phyloP scores from a whole-genome alignment of 2,329 filamentous ascomycete genomes.

The Fusarium albosuccineum region DNA sequence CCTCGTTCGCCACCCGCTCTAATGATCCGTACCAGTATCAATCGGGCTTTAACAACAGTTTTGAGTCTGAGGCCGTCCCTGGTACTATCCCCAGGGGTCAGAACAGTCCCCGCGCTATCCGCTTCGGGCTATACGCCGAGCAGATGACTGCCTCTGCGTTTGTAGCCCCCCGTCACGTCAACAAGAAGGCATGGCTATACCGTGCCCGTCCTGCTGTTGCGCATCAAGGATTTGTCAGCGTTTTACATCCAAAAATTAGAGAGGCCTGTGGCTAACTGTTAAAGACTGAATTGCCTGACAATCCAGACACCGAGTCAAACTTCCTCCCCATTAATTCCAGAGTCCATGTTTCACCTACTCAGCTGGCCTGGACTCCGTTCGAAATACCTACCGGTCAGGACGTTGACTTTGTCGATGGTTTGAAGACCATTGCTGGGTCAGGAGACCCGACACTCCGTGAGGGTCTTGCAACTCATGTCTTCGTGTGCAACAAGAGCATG shows the following conservation, averaged over 20 bases:
- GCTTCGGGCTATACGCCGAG: slow-evolving; percentile 55
- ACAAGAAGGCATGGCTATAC: slow-evolving; percentile 48
- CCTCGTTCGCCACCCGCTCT: slow-evolving; percentile 60
- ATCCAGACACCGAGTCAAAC: slow-evolving; percentile 24
- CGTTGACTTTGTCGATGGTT: slow-evolving; percentile 60
- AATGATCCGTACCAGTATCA: slow-evolving; percentile 65
- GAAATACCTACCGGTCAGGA: slow-evolving; percentile 30
- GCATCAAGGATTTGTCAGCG: slow-evolving; percentile 41
- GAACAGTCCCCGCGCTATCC: slow-evolving; percentile 56
- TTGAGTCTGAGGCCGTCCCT: slow-evolving; percentile 57
- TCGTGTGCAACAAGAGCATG: slow-evolving; percentile 61
- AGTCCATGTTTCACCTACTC: slow-evolving; percentile 33
- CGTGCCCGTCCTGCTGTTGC: slow-evolving; percentile 44
- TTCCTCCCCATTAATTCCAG: slow-evolving; percentile 33
- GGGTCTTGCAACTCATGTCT: slow-evolving; percentile 62
- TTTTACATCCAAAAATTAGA: accelerated
- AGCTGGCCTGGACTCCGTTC: slow-evolving; percentile 33
- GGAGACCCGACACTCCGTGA: slow-evolving; percentile 62
- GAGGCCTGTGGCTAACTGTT: too few relatives aligned
- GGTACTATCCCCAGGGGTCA: slow-evolving; percentile 59
- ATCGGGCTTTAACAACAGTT: slow-evolving; percentile 65
- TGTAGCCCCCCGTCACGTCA: slow-evolving; percentile 44
- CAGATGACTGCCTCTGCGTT: slow-evolving; percentile 56
- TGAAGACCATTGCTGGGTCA: slow-evolving; percentile 61
- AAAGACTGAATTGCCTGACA: slow-evolving; percentile 12